Conservation (phyloP, 2,329 filamentous ascomycete species). For the Colletotrichum tropicale region DNA sequence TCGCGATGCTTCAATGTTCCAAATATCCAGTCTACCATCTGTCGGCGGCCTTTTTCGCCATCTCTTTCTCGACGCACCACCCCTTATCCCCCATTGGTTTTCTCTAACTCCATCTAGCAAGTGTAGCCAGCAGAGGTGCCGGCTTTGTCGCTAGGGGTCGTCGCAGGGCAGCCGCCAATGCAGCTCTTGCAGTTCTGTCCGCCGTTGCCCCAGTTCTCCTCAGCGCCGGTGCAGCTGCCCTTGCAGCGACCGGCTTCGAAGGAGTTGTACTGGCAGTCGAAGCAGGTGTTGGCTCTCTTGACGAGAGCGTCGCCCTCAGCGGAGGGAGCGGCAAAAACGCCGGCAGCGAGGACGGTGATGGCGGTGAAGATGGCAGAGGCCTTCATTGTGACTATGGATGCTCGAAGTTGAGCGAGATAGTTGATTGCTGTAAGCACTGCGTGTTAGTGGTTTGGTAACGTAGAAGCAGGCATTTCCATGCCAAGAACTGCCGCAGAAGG, state of each 20-base stretch:
- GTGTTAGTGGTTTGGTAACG: background rate
- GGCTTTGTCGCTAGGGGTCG: background rate
- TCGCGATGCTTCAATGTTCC: background rate
- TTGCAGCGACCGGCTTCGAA: background rate
- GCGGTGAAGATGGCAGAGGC: background rate
- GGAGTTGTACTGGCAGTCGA: background rate
- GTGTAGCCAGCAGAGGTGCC: background rate
- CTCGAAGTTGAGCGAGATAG: background rate
- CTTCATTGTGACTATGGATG: background rate
- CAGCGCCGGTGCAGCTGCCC: background rate
- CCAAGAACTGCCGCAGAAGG: background rate
- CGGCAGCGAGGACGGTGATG: background rate
- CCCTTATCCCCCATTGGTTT: accelerated
- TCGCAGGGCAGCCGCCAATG: background rate
- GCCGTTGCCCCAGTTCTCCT: background rate
- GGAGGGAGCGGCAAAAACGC: background rate
- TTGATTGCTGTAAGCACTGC: background rate
- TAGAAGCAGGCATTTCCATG: background rate
- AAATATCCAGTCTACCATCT: background rate
- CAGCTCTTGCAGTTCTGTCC: background rate
- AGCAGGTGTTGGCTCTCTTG: background rate
- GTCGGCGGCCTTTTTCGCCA: background rate
- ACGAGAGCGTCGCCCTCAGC: background rate
- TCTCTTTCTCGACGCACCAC: background rate
- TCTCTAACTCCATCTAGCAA: background rate